These are phyloP conservation scores for Helicocarpus griseus DNA, from an alignment of 2,329 filamentous ascomycete genomes.

Conservation along the genomic window DNA sequence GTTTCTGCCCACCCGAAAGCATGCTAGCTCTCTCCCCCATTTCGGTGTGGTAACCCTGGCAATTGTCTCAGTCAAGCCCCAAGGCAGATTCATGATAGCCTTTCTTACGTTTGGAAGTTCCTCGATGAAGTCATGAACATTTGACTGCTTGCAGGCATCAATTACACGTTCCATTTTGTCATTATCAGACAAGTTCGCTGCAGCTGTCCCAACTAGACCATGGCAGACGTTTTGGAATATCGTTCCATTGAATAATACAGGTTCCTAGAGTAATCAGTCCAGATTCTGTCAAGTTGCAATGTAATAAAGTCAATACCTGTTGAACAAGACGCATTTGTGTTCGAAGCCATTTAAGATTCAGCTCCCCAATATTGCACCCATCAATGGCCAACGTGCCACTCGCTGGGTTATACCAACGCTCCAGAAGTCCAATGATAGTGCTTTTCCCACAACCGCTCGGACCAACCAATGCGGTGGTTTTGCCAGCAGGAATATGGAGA, in stretches of 20 bases:
- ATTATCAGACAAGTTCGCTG: conserved; percentile 54
- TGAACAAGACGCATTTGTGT: conserved; percentile 43
- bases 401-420: conserved; percentile 49
- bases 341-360: conserved; percentile 36
- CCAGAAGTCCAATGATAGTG: conserved; percentile 45
- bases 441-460: conserved; percentile 51
- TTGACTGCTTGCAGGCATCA: conserved; percentile 70
- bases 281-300: background rate
- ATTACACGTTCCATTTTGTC: conserved; percentile 56
- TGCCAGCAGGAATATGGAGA: conserved; percentile 36
- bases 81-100: background rate
- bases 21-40: conserved; percentile 81
- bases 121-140: conserved; percentile 76
- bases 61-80: background rate
- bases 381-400: conserved; percentile 41
- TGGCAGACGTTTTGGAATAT: conserved; percentile 73
- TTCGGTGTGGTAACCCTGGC: conserved; percentile 64
- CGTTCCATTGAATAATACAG: conserved; percentile 69
- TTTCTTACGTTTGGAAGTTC: conserved; percentile 51
- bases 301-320: conserved; percentile 16
- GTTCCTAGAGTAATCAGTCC: conserved; percentile 52
- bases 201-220: conserved; percentile 66
- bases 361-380: conserved; percentile 37
- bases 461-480: conserved; percentile 49
- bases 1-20: conserved; percentile 80